phyloP scores from a whole-genome alignment of 768 basidiomycete genomes.

The Brasilioporus rufonigricans region DNA sequence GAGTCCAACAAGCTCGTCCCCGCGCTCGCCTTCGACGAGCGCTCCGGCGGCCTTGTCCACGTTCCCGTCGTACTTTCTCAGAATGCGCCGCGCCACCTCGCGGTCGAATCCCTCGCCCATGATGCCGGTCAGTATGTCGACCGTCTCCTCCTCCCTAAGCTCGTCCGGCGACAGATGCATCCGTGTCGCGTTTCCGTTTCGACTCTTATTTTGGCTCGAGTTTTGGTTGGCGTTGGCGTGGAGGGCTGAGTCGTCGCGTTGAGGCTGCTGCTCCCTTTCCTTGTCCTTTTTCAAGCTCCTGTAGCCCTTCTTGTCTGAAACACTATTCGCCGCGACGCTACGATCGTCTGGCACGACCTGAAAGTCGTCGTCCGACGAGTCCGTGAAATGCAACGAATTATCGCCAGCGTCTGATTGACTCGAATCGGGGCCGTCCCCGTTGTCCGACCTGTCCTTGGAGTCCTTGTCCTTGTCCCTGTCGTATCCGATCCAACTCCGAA shows the following conservation, averaged over 20 bases:
- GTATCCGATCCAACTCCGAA: constrained; percentile 15
- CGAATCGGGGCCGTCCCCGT: constrained; percentile 4
- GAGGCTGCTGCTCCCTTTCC: neutral
- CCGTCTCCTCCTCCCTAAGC: constrained; percentile 29
- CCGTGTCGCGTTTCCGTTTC: neutral
- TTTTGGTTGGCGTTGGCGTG: neutral
- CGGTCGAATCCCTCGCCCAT: constrained; percentile 42
- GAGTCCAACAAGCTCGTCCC: too few species aligned
- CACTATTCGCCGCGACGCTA: too few species aligned
- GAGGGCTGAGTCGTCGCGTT: neutral
- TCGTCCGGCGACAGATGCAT: constrained; percentile 25
- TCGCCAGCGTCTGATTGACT: too few species aligned
- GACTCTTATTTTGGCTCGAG: neutral
- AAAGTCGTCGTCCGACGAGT: constrained; percentile 17
- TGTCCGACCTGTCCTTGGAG: neutral
- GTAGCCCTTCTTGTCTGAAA: too few species aligned
- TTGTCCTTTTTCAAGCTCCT: neutral
- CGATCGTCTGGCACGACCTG: neutral
- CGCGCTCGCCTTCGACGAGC: constrained; percentile 50
- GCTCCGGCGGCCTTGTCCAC: constrained; percentile 55
- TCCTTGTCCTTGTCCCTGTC: neutral
- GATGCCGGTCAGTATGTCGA: constrained; percentile 35
- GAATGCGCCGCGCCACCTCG: constrained; percentile 51
- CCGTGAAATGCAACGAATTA: constrained; percentile 13
- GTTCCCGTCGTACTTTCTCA: constrained; percentile 60